phyloP scores from a whole-genome alignment of 305 asterid genomes.

The Fraxinus sp. region DNA sequence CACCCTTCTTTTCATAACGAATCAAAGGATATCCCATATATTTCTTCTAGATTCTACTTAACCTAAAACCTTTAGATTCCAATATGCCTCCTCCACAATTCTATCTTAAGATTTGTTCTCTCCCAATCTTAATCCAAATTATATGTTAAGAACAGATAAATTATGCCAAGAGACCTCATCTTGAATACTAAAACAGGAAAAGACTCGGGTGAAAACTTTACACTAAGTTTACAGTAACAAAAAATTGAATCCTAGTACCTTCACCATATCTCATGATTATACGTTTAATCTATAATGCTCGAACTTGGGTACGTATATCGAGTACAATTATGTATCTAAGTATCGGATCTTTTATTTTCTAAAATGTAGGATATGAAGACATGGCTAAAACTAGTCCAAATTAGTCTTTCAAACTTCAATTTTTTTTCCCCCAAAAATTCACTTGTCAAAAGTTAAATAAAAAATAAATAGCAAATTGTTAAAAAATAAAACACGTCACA shows the following conservation, averaged over 20 bases:
- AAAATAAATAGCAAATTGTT: no score
- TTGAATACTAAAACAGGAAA: neutral
- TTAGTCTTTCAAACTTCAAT: no score
- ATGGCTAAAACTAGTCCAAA: no score
- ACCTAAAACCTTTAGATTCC: neutral
- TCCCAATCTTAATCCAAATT: neutral
- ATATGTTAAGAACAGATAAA: neutral
- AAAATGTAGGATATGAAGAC: no score
- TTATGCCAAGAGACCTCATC: neutral
- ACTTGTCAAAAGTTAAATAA: no score
- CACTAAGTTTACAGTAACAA: neutral
- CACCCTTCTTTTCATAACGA: neutral
- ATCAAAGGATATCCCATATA: neutral
- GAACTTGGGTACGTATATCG: no score
- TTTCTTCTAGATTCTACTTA: neutral
- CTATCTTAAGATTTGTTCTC: neutral
- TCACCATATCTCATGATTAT: neutral
- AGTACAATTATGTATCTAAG: no score
- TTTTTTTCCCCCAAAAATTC: no score
- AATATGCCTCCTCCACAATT: neutral
- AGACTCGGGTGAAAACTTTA: neutral
- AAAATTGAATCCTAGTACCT: neutral
- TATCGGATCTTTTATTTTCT: no score
- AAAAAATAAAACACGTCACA: no score
- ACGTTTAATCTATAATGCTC: neutral